Evolutionary conservation across 768 basidiomycete genomes (phyloP).

Genomic region (Rickenella mellea): DNA sequence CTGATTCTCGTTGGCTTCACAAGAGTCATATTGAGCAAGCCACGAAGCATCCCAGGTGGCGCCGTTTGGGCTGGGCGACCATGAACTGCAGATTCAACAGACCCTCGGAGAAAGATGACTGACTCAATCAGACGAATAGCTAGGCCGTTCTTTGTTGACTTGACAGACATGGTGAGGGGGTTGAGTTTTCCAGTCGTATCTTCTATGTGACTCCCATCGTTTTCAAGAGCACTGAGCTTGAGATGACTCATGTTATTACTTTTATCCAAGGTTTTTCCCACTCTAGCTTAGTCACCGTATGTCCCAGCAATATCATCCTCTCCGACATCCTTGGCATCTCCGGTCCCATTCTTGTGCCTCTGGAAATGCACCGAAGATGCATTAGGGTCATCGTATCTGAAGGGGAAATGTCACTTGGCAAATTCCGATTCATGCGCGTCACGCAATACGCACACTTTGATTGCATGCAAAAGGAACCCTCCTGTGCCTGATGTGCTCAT

Average conservation of each 20-base stretch:
- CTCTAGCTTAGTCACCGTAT: too few species aligned
- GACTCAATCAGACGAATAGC: constrained; percentile 44
- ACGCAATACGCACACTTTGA: constrained; percentile 65
- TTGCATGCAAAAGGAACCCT: constrained; percentile 76
- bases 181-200: too few species aligned
- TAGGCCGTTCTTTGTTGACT: constrained; percentile 26
- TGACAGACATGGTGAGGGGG: too few species aligned
- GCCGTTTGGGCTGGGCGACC: constrained; percentile 19
- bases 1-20: constrained; percentile 78
- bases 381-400: constrained; percentile 56
- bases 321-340: too few species aligned
- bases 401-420: neutral
- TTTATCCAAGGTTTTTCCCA: too few species aligned
- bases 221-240: too few species aligned
- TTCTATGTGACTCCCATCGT: too few species aligned
- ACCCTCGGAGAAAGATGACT: constrained; percentile 41
- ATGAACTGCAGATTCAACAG: constrained; percentile 21
- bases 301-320: too few species aligned
- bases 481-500: constrained; percentile 89
- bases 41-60: constrained; percentile 53
- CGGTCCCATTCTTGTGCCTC: too few species aligned
- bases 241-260: too few species aligned
- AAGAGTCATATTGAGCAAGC: constrained; percentile 52
- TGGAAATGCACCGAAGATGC: constrained; percentile 35
- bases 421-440: neutral